Base-by-base conservation (phyloP, 202 grass and related monocot species). In the Panicum hallii region DNA sequence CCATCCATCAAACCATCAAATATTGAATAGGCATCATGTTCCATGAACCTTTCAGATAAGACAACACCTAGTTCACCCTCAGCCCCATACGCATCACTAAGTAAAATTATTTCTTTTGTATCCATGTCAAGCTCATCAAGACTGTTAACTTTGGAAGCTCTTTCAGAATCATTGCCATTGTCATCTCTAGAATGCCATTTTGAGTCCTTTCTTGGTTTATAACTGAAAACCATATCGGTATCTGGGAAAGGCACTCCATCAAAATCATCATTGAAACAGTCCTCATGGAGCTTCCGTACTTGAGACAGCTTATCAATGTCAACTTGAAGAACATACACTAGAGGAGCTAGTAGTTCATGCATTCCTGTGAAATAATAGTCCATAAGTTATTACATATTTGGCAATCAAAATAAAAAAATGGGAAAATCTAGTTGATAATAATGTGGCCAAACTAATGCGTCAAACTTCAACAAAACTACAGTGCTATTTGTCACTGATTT, bases 21-120 rank as follows among this genome's bases (percentile, higher is more conserved):
- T 81, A 97, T 91, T 22, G 86, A 94, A 86, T 99, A 99, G 42
- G 93, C 93, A 90, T 99, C 97, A 88, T 99, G 97, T 79, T 99
- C 97, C 88, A 97, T 92, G 73, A 99, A 99, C 69, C 91, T 94
- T 63, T 99, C 92, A 56, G 93, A 97, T 77, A 99, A 90, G 41
- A 97, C 86, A 75, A 94, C 89, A 16, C 97, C 97, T 61, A 99
- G 58, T 81, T 99, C 97, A 36, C 97, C 97, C 76, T 97, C 97
- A 43, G 93, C 92, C 56, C 97, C 97, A 90, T 99, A 97, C 36
- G 93, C 81, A 91, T 99, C 97, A 86, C 90, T 94, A 50, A 99
- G 79, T 75, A 92, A 84, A 88, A 97, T 84, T n/a, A 94, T 89
- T 76, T 99, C 88, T 85, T 89, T 99, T 11, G 82, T 89, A 58